Conservation (phyloP, 345 rosid genomes). For the Lepidium sativum region DNA sequence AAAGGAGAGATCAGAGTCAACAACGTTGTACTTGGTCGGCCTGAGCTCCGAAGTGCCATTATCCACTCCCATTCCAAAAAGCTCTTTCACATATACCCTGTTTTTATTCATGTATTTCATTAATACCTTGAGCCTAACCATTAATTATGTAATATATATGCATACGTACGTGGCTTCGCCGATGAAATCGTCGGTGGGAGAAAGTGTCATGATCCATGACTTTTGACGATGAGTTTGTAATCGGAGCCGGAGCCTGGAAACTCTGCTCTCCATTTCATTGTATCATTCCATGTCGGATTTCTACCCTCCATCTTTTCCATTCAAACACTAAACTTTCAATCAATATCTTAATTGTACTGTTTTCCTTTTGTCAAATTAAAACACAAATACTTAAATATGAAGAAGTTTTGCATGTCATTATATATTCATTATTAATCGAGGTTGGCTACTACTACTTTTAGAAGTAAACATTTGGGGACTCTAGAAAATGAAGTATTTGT, state of each 20-base stretch:
- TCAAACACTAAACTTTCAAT: neutral
- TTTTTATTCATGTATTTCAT: neutral
- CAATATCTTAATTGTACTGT: no score
- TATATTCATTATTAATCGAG: no score
- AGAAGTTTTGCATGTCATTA: no score
- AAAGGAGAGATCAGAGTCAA: constrained; percentile 35
- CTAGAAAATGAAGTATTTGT: no score
- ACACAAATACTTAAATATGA: no score
- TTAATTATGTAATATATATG: neutral
- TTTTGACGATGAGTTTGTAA: constrained; percentile 52
- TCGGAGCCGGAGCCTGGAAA: constrained; percentile 58
- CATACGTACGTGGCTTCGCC: constrained; percentile 67
- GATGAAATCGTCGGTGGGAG: constrained; percentile 54
- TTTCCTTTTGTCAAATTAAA: no score
- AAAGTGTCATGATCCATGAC: constrained; percentile 88
- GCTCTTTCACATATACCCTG: constrained; percentile 67
- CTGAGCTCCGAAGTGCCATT: constrained; percentile 55
- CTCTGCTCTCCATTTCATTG: constrained; percentile 54
- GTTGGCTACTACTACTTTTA: no score
- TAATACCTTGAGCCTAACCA: no score
- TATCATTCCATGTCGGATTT: constrained; percentile 71
- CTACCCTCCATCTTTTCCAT: constrained; percentile 28
- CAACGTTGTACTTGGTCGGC: constrained; percentile 52
- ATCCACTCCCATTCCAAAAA: constrained; percentile 66
- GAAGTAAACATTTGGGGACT: no score